A percentile compares a stretch with the other conserved stretches of the same genome.
These are phyloP conservation scores for Helicocarpus griseus DNA, from an alignment of 2,329 filamentous ascomycete genomes.

Conservation along the genomic window DNA sequence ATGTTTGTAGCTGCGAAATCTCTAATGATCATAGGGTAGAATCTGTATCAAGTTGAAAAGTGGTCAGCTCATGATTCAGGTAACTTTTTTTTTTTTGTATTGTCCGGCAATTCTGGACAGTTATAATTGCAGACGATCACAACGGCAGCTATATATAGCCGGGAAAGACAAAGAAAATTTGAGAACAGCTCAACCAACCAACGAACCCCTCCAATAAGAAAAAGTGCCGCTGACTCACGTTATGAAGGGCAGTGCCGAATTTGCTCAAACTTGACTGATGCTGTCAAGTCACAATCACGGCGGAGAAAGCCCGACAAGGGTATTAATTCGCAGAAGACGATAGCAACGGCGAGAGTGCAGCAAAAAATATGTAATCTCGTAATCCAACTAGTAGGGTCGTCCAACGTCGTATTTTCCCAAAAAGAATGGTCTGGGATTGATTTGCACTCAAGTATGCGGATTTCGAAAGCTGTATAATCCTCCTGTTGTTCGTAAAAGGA, in stretches of 20 bases:
- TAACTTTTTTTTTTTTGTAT: background rate
- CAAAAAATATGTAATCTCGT: background rate
- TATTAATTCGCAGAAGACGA: background rate
- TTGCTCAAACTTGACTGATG: background rate
- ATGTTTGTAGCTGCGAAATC: constrained; percentile 37
- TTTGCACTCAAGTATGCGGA: background rate
- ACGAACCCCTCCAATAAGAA: background rate
- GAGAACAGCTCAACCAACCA: background rate
- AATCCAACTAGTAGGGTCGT: constrained; percentile 1
- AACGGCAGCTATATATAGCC: constrained; percentile 5
- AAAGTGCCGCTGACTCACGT: constrained; percentile 1
- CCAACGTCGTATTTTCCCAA: constrained; percentile 3
- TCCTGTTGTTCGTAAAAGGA: no score
- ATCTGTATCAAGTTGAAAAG: constrained; percentile 18
- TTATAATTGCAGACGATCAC: background rate
- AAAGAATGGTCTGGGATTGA: background rate
- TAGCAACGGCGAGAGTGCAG: background rate
- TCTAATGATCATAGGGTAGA: constrained; percentile 30
- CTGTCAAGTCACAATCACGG: background rate
- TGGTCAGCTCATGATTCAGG: background rate
- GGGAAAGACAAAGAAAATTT: background rate
- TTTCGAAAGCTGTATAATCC: background rate
- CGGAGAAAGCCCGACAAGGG: background rate
- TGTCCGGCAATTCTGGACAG: background rate
- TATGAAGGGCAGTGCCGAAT: background rate